These are phyloP conservation scores for Capsicum chinense DNA, from an alignment of 257 asterid species.

Conservation along the genomic window DNA sequence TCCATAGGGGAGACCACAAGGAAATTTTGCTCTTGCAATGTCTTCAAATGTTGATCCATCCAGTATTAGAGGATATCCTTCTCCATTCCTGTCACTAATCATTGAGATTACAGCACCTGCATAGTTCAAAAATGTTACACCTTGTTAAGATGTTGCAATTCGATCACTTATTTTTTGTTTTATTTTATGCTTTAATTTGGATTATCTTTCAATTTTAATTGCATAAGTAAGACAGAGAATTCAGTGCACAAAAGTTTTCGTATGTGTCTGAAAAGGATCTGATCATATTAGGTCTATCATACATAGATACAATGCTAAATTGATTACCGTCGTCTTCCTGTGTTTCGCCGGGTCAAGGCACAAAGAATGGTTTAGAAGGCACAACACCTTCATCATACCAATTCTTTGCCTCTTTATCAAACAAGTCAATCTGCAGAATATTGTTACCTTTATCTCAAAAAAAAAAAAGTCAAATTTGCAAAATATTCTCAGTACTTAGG, in stretches of 20 bases:
- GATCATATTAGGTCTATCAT: too few relatives aligned
- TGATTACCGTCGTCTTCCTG: conserved; percentile 90
- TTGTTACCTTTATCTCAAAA: background rate
- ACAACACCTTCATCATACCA: conserved; percentile 83
- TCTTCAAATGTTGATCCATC: conserved; percentile 91
- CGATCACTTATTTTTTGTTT: background rate
- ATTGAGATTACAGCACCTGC: conserved; percentile 91
- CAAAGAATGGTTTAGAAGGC: conserved; percentile 94
- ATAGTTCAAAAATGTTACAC: background rate
- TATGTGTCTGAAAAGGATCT: background rate
- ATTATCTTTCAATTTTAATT: background rate
- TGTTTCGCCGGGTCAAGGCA: conserved; percentile 81
- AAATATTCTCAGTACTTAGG: background rate
- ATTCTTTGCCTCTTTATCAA: conserved; percentile 79
- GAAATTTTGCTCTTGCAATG: conserved; percentile 90
- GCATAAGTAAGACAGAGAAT: background rate
- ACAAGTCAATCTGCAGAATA: conserved; percentile 41
- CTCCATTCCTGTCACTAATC: conserved; percentile 79
- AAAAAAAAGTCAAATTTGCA: conserved; percentile 31
- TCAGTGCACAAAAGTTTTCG: background rate
- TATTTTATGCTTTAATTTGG: background rate
- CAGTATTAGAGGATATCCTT: conserved; percentile 78
- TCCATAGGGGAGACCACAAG: conserved; percentile 96
- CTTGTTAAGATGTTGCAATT: background rate
- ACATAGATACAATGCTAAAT: background rate